A percentile compares a stretch with the other conserved stretches of the same genome.
phyloP scores from a whole-genome alignment of 176 grass and related monocot species.

The Eragrostis nindensis region DNA sequence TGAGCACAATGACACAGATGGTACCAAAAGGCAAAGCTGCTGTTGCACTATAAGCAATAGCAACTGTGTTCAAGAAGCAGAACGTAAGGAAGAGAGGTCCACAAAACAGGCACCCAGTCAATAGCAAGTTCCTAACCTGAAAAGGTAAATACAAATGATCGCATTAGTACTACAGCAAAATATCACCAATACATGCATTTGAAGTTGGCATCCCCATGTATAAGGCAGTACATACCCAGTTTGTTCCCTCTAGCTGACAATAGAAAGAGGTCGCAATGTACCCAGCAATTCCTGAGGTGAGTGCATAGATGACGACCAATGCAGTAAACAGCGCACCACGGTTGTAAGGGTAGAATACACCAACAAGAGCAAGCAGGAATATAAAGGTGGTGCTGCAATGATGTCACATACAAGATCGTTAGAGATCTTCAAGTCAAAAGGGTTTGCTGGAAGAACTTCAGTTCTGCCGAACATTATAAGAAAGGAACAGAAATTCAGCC shows the following conservation, averaged over 20 bases:
- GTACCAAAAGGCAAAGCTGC: constrained; percentile 94
- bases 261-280: constrained; percentile 94
- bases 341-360: constrained; percentile 99
- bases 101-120: constrained; percentile 91
- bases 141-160: constrained; percentile 28
- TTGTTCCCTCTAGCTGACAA: constrained; percentile 87
- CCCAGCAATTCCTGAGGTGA: constrained; percentile 97
- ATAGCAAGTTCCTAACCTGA: constrained; percentile 95
- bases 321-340: constrained; percentile 96
- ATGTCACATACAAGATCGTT: constrained; percentile 17
- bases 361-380: constrained; percentile 92
- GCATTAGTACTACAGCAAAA: constrained; percentile 27
- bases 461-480: background rate
- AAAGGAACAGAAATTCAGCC: background rate
- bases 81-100: constrained; percentile 95
- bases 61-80: constrained; percentile 96
- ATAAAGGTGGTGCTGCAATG: constrained; percentile 87
- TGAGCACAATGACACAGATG: constrained; percentile 94
- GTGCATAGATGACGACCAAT: constrained; percentile 95
- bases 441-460: background rate
- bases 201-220: background rate
- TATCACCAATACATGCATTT: background rate
- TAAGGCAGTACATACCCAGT: constrained; percentile 71
- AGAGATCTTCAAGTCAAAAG: constrained; percentile 21
- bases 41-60: constrained; percentile 93